These are phyloP conservation scores for Micractinium sp. DNA, from an alignment of 139 green algal genomes.

Conservation along the genomic window DNA sequence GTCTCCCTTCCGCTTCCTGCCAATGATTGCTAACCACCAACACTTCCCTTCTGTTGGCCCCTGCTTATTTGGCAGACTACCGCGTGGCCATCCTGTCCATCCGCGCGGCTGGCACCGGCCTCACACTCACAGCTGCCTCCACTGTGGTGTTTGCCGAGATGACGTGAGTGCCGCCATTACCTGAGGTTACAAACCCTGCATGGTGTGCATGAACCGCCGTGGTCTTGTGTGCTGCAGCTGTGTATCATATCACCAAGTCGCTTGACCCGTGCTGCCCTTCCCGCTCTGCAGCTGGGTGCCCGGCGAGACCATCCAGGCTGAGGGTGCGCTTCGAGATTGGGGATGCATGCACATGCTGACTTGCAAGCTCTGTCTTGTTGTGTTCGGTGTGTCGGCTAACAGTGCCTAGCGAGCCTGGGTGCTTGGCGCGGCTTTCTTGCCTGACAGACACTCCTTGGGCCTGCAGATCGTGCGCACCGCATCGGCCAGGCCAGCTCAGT, in stretches of 20 bases:
- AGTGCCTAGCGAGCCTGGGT: not conserved
- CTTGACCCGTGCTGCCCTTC: not conserved
- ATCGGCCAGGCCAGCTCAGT: slow-evolving; percentile 76
- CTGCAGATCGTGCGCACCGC: slow-evolving; percentile 68
- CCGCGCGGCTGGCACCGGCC: slow-evolving; percentile 85
- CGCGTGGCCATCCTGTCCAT: slow-evolving; percentile 89
- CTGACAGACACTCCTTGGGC: no score
- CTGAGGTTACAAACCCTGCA: no score
- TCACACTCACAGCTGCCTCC: slow-evolving; percentile 89
- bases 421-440: not conserved
- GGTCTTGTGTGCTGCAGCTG: not conserved
- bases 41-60: not conserved
- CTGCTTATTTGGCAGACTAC: slow-evolving; percentile 42
- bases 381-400: not conserved
- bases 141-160: slow-evolving; percentile 91
- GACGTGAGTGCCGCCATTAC: slow-evolving; percentile 25
- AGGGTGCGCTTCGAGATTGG: slow-evolving; percentile 59
- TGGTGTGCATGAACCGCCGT: not conserved
- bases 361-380: not conserved
- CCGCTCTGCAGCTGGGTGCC: slow-evolving; percentile 28
- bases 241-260: not conserved
- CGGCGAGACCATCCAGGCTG: slow-evolving; percentile 73
- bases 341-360: not conserved
- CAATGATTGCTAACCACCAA: not conserved
- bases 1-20: not conserved